Evolutionary conservation across 768 basidiomycete species (phyloP).

Genomic region (Hortiboletus campestris): DNA sequence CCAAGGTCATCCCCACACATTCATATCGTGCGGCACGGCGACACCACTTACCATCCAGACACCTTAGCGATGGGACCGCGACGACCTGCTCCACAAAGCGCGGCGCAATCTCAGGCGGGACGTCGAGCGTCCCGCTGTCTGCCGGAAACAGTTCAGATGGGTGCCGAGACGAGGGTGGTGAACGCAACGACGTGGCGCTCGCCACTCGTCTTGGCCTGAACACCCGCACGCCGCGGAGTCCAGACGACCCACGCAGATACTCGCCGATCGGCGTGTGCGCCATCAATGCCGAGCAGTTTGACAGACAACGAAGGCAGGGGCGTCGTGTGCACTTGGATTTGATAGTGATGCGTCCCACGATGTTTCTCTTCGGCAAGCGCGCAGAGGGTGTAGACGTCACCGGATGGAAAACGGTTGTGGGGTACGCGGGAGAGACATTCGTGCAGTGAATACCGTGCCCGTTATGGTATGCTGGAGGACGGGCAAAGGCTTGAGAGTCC

Average conservation of each 20-base stretch:
- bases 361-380: conserved; percentile 38
- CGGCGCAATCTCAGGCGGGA: not conserved
- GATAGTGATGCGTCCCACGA: conserved; percentile 46
- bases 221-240: not conserved
- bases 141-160: not conserved
- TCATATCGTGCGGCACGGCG: too few relatives aligned
- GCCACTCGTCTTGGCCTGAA: not conserved
- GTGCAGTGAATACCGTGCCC: conserved; percentile 33
- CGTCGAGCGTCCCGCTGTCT: not conserved
- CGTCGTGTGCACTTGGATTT: conserved; percentile 17
- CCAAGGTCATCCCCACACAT: not conserved
- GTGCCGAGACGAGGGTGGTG: too few relatives aligned
- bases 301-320: not conserved
- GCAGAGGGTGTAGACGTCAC: conserved; percentile 33
- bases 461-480: conserved; percentile 15
- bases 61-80: not conserved
- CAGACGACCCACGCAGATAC: not conserved
- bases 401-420: conserved; percentile 28
- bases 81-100: not conserved
- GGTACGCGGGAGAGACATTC: conserved; percentile 36
- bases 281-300: not conserved
- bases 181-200: not conserved
- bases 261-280: not conserved
- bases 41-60: too few relatives aligned
- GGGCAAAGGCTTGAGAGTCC: conserved; percentile 6